Conservation (phyloP, 768 basidiomycete genomes). For the Boletus rubescentipes region DNA sequence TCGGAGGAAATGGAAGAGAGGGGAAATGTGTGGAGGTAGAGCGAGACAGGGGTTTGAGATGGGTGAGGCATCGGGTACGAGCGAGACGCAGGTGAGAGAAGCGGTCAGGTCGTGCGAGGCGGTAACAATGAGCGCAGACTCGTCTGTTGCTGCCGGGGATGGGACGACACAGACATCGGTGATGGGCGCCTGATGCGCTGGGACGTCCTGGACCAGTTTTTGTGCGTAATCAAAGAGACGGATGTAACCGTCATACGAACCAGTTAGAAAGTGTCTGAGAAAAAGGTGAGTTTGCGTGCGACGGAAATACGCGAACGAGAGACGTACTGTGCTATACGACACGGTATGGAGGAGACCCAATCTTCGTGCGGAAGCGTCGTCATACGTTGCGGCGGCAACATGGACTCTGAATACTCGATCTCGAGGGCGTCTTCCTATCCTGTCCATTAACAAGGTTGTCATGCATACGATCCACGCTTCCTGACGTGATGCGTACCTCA, state of each 20-base stretch:
- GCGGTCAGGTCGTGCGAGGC: slow-evolving; percentile 81
- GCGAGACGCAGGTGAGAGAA: slow-evolving; percentile 42
- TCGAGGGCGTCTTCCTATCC: slow-evolving; percentile 84
- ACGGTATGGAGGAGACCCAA: slow-evolving; percentile 62
- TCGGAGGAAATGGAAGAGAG: slow-evolving; percentile 69
- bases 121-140: slow-evolving; percentile 51
- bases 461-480: not conserved
- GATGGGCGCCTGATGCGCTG: slow-evolving; percentile 63
- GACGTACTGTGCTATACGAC: slow-evolving; percentile 18
- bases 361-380: slow-evolving; percentile 83
- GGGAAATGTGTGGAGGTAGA: slow-evolving; percentile 82
- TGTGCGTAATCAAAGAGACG: slow-evolving; percentile 74
- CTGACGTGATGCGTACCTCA: slow-evolving; percentile 45
- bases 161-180: slow-evolving; percentile 63
- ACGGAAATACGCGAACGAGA: not conserved
- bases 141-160: slow-evolving; percentile 22
- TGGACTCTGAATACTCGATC: slow-evolving; percentile 88
- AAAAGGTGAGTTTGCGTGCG: not conserved
- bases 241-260: slow-evolving; percentile 77
- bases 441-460: slow-evolving; percentile 10
- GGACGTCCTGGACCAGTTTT: slow-evolving; percentile 47
- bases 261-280: slow-evolving; percentile 66
- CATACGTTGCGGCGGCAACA: slow-evolving; percentile 83
- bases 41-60: slow-evolving; percentile 47
- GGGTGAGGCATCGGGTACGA: slow-evolving; percentile 6